Base-by-base conservation (phyloP, 805 yeast genomes). In the Lachancea thermotolerans region DNA sequence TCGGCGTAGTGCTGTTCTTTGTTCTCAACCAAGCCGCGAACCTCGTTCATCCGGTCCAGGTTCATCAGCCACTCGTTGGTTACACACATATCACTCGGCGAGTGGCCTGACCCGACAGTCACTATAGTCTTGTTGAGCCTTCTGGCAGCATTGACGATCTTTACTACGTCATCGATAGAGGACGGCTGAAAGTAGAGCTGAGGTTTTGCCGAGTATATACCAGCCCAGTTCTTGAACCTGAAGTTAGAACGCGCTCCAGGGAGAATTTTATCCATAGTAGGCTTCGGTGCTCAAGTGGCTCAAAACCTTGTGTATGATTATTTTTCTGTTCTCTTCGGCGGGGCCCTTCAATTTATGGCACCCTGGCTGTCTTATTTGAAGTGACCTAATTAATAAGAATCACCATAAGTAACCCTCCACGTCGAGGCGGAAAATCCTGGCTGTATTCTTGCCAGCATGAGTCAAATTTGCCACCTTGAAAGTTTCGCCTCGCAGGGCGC, bases 91-190 rank as follows among this genome's bases (percentile, higher is more conserved):
- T 81, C 90, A 36, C 95, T 84, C 0, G 99, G 99, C 7, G 97
- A 89, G 62, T 93, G 98, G 29, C 96, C 96, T 0, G 95, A 79
- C 0, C 99, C 99, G 8, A 86, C 90, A 1, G 85, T 78, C 73
- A 85, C 81, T 45, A 91, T 67, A 14, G 95, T 85, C 53, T 79
- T 82, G 15, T 72, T 68, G 18, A 69, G 59, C 38, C 66, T 57
- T 39, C 75, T 69, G 3, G 98, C 98, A 46, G 72, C 70, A 31
- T 74, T 70, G 28, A 91, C 87, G 44, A 91, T 71, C 15, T 67
- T 71, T 46, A 71, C 71, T 41, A 91, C 80, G 54, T 90, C 85
- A n/a, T 78, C 85, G 5, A 85, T 59, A 6, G 71, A 68, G 1
- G 66, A 59, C 0, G 99, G 99, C 66, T 88, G 95, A 63, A 86